These are phyloP conservation scores for Clavispora phyllophila DNA, from an alignment of 805 yeast genomes.

Conservation along the genomic window DNA sequence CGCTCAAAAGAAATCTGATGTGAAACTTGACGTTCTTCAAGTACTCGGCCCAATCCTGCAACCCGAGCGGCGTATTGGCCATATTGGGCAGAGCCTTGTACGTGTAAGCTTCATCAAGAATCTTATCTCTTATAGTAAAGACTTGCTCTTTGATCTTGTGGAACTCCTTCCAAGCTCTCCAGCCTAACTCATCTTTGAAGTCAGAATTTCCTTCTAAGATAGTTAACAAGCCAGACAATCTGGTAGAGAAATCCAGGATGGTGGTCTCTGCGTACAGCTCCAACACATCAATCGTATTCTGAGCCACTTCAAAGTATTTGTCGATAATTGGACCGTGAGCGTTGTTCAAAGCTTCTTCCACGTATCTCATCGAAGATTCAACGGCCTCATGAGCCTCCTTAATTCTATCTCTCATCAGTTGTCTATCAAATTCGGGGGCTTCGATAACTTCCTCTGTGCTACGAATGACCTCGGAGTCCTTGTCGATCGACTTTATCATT, in stretches of 20 bases:
- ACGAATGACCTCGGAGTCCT: conserved; percentile 28
- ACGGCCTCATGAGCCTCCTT: conserved; percentile 20
- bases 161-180: conserved; percentile 46
- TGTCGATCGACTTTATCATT: conserved; percentile 27
- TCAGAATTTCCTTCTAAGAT: conserved; percentile 9
- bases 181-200: conserved; percentile 16
- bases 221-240: conserved; percentile 47
- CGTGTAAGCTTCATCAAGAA: conserved; percentile 30
- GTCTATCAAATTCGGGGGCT: conserved; percentile 20
- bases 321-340: conserved; percentile 24
- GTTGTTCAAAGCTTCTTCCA: conserved; percentile 23
- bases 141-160: conserved; percentile 52
- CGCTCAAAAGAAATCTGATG: conserved; percentile 47
- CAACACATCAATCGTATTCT: conserved; percentile 54
- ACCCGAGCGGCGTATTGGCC: conserved; percentile 31
- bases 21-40: conserved; percentile 40
- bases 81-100: conserved; percentile 15
- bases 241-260: conserved; percentile 58
- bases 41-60: conserved; percentile 29
- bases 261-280: conserved; percentile 72
- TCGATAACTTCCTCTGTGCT: conserved; percentile 12
- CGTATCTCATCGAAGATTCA: conserved; percentile 15
- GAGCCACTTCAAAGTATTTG: conserved; percentile 27
- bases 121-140: conserved; percentile 49
- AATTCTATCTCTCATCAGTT: conserved; percentile 33